These are phyloP conservation scores for Crotalaria pallida DNA, from an alignment of 306 rosid genomes.

Conservation along the genomic window DNA sequence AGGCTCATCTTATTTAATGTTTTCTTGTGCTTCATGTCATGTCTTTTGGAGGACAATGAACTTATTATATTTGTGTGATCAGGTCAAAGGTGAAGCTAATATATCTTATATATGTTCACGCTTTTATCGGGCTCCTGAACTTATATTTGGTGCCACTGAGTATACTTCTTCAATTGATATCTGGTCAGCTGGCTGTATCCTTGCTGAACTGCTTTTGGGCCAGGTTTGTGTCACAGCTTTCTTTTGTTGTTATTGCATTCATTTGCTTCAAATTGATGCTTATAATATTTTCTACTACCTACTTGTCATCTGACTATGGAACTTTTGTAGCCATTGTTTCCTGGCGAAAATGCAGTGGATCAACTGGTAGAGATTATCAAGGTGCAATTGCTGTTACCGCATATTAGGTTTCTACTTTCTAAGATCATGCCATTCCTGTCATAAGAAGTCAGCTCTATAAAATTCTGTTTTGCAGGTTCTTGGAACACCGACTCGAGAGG, in stretches of 20 bases:
- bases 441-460: not conserved
- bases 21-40: not conserved
- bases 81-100: constrained; percentile 93
- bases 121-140: constrained; percentile 94
- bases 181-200: constrained; percentile 99
- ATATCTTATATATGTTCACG: constrained; percentile 95
- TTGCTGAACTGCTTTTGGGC: constrained; percentile 97
- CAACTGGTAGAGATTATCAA: constrained; percentile 96
- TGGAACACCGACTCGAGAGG: constrained; percentile 97
- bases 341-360: constrained; percentile 94
- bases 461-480: constrained; percentile 58
- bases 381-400: constrained; percentile 34
- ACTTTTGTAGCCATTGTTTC: constrained; percentile 80
- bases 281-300: not conserved
- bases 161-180: constrained; percentile 92
- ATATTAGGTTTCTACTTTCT: not conserved
- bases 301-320: constrained; percentile 4
- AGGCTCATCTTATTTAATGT: constrained; percentile 10
- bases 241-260: not conserved
- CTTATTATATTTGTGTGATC: constrained; percentile 14
- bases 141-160: constrained; percentile 95
- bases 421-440: not conserved
- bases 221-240: constrained; percentile 43
- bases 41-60: not conserved
- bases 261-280: not conserved